phyloP scores from a whole-genome alignment of 805 yeast species.

The Nakazawaea populi region DNA sequence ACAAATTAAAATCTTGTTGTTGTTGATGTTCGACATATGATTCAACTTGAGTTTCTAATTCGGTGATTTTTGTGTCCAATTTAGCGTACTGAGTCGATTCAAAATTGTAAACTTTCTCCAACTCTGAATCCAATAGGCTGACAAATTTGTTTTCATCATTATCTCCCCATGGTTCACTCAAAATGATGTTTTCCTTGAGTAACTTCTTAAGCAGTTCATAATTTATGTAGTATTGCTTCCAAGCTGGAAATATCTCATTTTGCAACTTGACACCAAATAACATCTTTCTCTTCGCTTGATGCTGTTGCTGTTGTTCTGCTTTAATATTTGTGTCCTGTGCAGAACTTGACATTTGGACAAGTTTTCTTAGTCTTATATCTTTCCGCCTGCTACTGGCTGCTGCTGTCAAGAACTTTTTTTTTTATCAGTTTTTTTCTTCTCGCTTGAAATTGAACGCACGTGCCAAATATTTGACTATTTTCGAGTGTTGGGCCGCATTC shows the following conservation, averaged over 20 bases:
- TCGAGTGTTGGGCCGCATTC: too few relatives aligned
- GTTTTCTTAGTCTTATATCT: not conserved
- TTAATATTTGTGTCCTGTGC: not conserved
- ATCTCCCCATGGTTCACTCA: slow-evolving; percentile 49
- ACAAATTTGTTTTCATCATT: slow-evolving; percentile 70
- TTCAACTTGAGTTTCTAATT: slow-evolving; percentile 56
- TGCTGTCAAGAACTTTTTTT: too few relatives aligned
- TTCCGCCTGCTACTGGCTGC: not conserved
- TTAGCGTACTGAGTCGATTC: slow-evolving; percentile 63
- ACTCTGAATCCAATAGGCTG: slow-evolving; percentile 55
- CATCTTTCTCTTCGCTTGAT: slow-evolving; percentile 37
- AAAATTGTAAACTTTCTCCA: slow-evolving; percentile 74
- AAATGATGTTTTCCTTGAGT: slow-evolving; percentile 60
- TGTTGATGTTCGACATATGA: slow-evolving; percentile 21
- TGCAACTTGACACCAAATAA: slow-evolving; percentile 80
- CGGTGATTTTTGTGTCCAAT: slow-evolving; percentile 57
- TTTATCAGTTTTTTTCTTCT: not conserved
- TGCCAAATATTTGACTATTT: not conserved
- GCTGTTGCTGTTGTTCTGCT: not conserved
- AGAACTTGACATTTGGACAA: not conserved
- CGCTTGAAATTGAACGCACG: not conserved
- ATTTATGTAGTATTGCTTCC: slow-evolving; percentile 71
- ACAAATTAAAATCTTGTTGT: not conserved
- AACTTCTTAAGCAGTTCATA: slow-evolving; percentile 62
- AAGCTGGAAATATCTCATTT: slow-evolving; percentile 79